phyloP scores from a whole-genome alignment of 2,329 filamentous ascomycete genomes.

The Zasmidium citrigriseum region DNA sequence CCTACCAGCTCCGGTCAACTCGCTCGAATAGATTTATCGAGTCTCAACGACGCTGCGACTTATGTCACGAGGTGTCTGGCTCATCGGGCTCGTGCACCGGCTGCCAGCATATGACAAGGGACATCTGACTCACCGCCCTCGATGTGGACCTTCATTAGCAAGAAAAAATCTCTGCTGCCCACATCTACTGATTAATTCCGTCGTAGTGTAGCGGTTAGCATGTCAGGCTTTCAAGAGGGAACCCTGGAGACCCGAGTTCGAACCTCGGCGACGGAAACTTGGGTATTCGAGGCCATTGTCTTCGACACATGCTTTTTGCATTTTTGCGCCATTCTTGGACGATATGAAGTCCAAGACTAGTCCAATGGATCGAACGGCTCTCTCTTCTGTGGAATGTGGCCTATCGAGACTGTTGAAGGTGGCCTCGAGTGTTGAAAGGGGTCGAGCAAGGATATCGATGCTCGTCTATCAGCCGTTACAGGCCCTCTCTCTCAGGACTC shows the following conservation, averaged over 20 bases:
- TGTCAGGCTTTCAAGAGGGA: conserved; percentile 13
- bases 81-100: neutral
- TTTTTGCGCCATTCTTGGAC: neutral
- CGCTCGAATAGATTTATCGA: no score
- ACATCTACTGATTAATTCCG: neutral
- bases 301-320: neutral
- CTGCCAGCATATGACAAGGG: neutral
- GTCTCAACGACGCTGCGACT: neutral
- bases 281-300: neutral
- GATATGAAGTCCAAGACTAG: no score
- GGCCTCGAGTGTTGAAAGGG: no score
- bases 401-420: no score
- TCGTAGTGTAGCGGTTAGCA: conserved; percentile 20
- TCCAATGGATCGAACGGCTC: no score
- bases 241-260: conserved; percentile 12
- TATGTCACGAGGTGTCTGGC: neutral
- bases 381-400: no score
- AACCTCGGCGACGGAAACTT: conserved; percentile 7
- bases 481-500: no score
- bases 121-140: neutral
- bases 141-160: neutral
- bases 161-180: neutral
- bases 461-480: no score
- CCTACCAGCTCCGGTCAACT: neutral
- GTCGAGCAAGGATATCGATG: no score